Conservation (phyloP, 1,284 basidiomycete genomes). For the Irpex sp. region DNA sequence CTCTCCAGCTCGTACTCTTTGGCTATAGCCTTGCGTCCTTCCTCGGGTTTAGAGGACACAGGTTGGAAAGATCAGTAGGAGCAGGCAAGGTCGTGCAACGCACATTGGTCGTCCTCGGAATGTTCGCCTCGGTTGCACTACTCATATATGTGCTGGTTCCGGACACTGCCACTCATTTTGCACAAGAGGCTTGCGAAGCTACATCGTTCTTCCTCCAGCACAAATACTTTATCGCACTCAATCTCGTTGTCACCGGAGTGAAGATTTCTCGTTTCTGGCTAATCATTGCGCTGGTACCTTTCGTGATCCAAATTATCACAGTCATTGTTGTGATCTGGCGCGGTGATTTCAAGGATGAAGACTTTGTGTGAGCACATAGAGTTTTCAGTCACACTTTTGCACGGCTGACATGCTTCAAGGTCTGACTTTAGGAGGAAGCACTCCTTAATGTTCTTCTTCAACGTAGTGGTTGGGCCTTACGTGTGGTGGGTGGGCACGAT, state of each 20-base stretch:
- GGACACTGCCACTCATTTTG: background rate
- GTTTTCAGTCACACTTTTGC: too few species aligned
- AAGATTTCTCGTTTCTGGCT: background rate
- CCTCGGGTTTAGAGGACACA: background rate
- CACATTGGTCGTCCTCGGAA: background rate
- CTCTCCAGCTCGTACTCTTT: background rate
- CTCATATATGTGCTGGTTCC: background rate
- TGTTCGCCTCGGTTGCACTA: background rate
- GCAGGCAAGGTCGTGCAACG: background rate
- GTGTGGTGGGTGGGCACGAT: background rate
- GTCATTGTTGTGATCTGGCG: background rate
- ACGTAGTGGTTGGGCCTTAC: background rate
- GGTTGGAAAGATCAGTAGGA: background rate
- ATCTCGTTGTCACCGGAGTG: background rate
- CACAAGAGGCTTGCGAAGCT: background rate
- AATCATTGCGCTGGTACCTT: background rate
- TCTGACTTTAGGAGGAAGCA: background rate
- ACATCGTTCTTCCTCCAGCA: background rate
- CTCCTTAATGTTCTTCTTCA: background rate
- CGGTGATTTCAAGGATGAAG: too few species aligned
- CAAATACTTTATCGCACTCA: background rate
- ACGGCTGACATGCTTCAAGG: background rate
- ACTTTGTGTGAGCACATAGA: too few species aligned
- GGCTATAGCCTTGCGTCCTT: background rate
- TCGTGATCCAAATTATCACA: background rate